Conservation (phyloP, 768 basidiomycete genomes). For the Brasilioporus rufonigricans region DNA sequence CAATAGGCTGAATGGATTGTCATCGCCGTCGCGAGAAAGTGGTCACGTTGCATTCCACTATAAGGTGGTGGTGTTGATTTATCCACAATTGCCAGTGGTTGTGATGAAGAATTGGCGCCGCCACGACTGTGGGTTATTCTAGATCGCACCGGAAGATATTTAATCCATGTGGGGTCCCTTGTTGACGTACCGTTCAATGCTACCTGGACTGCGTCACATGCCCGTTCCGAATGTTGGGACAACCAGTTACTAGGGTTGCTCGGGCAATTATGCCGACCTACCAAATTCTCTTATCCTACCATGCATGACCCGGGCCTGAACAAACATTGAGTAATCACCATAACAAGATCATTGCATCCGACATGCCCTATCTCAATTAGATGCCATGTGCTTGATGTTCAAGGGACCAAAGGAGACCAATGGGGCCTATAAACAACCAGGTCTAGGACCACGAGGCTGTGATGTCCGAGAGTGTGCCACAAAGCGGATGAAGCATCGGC, state of each 20-base stretch:
- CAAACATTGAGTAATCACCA: conserved; percentile 6
- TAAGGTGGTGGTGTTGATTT: background rate
- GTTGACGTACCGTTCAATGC: background rate
- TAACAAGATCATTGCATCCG: background rate
- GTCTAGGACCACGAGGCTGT: conserved; percentile 23
- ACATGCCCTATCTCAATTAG: conserved; percentile 2
- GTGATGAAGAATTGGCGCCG: background rate
- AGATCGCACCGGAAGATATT: background rate
- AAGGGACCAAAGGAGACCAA: background rate
- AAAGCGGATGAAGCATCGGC: conserved; percentile 24
- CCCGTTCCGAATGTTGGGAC: background rate
- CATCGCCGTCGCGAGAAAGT: background rate
- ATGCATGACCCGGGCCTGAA: background rate
- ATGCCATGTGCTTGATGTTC: background rate
- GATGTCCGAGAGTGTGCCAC: conserved; percentile 31
- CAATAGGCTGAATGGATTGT: background rate
- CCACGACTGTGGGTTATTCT: background rate
- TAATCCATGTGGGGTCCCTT: background rate
- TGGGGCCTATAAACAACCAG: conserved; percentile 2
- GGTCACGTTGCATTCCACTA: background rate
- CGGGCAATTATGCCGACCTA: background rate
- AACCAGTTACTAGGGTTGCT: too few relatives aligned
- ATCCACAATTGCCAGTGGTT: background rate
- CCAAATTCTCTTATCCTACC: background rate
- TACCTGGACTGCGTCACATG: background rate